phyloP scores from a whole-genome alignment of 129 eudicot species.

The Arctium minus region DNA sequence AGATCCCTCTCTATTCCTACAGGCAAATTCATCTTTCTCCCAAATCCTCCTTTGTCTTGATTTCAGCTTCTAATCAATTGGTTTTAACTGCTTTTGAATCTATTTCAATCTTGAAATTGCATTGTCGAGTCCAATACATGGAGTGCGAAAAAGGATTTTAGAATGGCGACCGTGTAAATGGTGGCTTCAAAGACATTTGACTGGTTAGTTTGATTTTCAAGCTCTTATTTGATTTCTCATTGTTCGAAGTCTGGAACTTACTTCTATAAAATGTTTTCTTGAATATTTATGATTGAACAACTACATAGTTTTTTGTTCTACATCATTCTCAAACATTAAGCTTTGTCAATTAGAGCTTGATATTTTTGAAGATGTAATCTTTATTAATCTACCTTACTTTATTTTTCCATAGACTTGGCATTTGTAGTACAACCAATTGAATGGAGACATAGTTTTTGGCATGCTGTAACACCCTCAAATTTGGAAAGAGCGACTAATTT shows the following conservation, averaged over 20 bases:
- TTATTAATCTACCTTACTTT: not conserved
- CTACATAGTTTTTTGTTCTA: not conserved
- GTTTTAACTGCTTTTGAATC: not conserved
- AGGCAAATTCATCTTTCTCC: slow-evolving; percentile 27
- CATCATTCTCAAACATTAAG: too few species aligned
- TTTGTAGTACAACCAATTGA: not conserved
- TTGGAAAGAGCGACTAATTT: too few species aligned
- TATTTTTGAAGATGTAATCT: not conserved
- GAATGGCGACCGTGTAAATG: slow-evolving; percentile 91
- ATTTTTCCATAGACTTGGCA: not conserved
- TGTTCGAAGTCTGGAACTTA: not conserved
- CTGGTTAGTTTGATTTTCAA: slow-evolving; percentile 43
- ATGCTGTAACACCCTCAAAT: too few species aligned
- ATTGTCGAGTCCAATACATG: slow-evolving; percentile 49
- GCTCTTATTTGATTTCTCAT: not conserved
- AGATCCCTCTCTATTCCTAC: slow-evolving; percentile 25
- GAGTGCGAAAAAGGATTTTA: slow-evolving; percentile 49
- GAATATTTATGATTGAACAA: not conserved
- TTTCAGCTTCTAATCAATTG: not conserved
- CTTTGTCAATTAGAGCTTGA: not conserved
- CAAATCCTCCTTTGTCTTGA: not conserved
- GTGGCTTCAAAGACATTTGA: slow-evolving; percentile 72
- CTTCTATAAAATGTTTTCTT: not conserved
- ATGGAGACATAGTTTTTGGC: not conserved
- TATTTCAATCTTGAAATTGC: not conserved